phyloP scores from a whole-genome alignment of 2,329 filamentous ascomycete species.

The Fusarium drepaniforme region DNA sequence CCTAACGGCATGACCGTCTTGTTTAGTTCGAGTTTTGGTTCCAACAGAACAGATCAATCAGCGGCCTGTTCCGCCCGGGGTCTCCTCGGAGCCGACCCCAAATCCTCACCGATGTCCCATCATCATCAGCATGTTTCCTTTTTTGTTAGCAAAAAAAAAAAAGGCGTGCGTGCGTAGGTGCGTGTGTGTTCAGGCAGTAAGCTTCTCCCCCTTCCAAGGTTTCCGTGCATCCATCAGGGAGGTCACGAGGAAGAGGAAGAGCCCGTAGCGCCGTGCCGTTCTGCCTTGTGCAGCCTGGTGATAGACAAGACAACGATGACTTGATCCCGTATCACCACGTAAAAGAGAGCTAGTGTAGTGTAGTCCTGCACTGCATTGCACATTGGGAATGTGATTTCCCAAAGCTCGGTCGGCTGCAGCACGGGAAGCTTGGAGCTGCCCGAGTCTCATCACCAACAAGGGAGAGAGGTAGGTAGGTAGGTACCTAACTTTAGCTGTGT shows the following conservation, averaged over 20 bases:
- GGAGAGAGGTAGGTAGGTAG: neutral
- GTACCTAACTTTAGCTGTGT: constrained; percentile 13
- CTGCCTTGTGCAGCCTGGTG: neutral
- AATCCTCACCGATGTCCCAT: constrained; percentile 27
- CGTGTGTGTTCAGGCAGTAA: neutral
- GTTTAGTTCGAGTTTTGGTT: neutral
- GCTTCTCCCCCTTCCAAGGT: constrained; percentile 8
- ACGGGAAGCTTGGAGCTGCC: neutral
- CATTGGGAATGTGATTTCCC: neutral
- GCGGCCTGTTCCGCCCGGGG: neutral
- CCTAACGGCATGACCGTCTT: constrained; percentile 17
- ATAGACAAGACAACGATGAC: neutral
- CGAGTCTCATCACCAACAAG: constrained; percentile 18
- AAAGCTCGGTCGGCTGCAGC: constrained; percentile 24
- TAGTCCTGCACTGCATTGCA: neutral
- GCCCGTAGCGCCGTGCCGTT: constrained; percentile 4
- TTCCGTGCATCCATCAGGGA: constrained; percentile 25
- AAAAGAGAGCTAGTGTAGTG: neutral
- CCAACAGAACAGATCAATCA: neutral
- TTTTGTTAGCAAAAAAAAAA: constrained; percentile 2
- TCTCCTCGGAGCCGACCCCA: constrained; percentile 17
- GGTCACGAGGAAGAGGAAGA: constrained; percentile 21
- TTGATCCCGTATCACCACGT: neutral
- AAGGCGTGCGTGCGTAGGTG: neutral
- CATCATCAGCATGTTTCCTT: constrained; percentile 11